Percentiles rank a stretch among this genome's conserved stretches.
Conservation (phyloP, 805 yeast species). For the Pichia paraexigua region DNA sequence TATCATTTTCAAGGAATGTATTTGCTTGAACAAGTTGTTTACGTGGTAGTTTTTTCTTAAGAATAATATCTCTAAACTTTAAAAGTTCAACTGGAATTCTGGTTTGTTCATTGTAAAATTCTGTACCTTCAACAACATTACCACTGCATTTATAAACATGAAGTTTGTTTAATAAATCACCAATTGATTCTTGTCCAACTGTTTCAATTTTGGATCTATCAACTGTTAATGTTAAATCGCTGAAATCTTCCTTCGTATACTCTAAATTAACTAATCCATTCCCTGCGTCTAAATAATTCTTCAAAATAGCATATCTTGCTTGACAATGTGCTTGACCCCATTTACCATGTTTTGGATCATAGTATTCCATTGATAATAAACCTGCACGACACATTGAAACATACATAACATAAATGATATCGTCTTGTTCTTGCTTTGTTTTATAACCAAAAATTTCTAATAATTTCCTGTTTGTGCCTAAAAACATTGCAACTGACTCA, state of each 20-base stretch:
- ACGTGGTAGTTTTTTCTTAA: constrained; percentile 71
- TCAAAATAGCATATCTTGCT: constrained; percentile 81
- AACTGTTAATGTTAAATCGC: constrained; percentile 53
- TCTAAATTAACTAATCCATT: constrained; percentile 48
- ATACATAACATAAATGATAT: constrained; percentile 58
- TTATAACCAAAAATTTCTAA: constrained; percentile 67
- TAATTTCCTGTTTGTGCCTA: constrained; percentile 60
- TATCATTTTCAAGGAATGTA: constrained; percentile 38
- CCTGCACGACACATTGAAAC: constrained; percentile 88
- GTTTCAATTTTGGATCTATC: constrained; percentile 57
- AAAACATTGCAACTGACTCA: constrained; percentile 78
- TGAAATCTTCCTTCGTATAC: constrained; percentile 38
- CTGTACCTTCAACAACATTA: constrained; percentile 55
- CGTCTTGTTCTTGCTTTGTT: constrained; percentile 49
- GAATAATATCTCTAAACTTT: constrained; percentile 56
- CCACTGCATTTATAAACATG: constrained; percentile 78
- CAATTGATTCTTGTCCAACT: constrained; percentile 66
- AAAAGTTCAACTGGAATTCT: constrained; percentile 56
- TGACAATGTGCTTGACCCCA: constrained; percentile 98
- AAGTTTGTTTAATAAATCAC: constrained; percentile 60
- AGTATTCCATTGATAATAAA: constrained; percentile 68
- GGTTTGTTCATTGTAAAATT: constrained; percentile 62
- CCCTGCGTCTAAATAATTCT: constrained; percentile 61
- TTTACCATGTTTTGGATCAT: constrained; percentile 74
- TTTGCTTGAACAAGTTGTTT: constrained; percentile 81